A percentile compares a stretch with the other conserved stretches of the same genome.
Evolutionary conservation across 257 asterid species (phyloP).

Genomic region (Capsicum rhomboideum): DNA sequence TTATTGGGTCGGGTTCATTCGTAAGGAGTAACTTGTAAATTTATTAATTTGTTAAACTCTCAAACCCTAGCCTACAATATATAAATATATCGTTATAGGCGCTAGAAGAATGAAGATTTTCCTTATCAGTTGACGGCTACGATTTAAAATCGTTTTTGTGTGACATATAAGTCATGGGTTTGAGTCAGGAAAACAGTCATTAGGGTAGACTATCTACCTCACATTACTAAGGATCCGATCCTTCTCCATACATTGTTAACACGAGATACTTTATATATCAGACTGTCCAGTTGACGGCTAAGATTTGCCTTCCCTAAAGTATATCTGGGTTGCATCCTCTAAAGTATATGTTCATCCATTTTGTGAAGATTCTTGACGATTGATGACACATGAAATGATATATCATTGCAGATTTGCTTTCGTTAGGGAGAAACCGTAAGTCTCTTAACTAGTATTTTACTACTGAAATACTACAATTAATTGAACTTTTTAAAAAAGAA

Average conservation of each 20-base stretch:
- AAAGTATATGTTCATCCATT: neutral
- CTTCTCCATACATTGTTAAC: too few species aligned
- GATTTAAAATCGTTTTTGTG: too few species aligned
- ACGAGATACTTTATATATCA: too few species aligned
- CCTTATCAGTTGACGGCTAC: neutral
- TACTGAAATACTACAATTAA: neutral
- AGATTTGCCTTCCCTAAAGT: too few species aligned
- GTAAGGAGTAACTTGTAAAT: too few species aligned
- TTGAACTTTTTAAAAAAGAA: neutral
- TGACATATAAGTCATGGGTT: too few species aligned
- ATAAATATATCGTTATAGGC: neutral
- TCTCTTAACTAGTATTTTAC: neutral
- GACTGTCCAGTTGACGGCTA: too few species aligned
- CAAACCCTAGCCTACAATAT: neutral
- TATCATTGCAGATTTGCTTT: neutral
- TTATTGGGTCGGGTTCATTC: neutral
- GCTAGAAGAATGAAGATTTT: neutral
- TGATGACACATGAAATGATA: neutral
- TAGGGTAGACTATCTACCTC: too few species aligned
- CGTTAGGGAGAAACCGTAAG: neutral
- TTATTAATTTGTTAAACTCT: too few species aligned
- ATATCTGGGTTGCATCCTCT: neutral
- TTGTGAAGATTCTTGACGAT: neutral
- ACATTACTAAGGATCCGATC: too few species aligned
- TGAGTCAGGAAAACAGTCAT: too few species aligned